Percentiles rank a stretch among this genome's conserved stretches.
These are phyloP conservation scores for Triticum urartu DNA, from an alignment of 176 grass and related monocot genomes.

Conservation along the genomic window DNA sequence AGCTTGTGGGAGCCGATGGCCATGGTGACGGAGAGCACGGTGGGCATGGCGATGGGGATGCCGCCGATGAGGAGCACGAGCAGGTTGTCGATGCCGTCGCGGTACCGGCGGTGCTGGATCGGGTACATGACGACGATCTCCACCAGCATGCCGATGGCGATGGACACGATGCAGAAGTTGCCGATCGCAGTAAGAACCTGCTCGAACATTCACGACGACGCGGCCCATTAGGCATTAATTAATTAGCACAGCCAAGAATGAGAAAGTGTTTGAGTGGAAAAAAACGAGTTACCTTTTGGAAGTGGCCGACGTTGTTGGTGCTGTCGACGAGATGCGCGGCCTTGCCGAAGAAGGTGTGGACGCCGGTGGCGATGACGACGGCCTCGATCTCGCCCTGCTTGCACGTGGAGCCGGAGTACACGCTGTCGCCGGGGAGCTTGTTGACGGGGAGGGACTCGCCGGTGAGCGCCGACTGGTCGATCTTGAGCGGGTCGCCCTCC, in stretches of 20 bases:
- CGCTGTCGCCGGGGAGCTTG: conserved; percentile 52
- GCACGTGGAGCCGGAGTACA: conserved; percentile 92
- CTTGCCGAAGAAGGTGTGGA: conserved; percentile 95
- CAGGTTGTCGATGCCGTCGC: conserved; percentile 84
- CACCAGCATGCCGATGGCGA: conserved; percentile 46
- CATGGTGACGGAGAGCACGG: conserved; percentile 85
- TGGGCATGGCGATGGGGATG: conserved; percentile 94
- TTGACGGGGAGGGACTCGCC: conserved; percentile 82
- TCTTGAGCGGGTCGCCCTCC: conserved; percentile 86
- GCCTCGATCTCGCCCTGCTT: conserved; percentile 96
- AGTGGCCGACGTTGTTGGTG: conserved; percentile 93
- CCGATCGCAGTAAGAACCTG: conserved; percentile 71
- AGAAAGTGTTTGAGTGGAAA: neutral
- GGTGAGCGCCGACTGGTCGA: conserved; percentile 84
- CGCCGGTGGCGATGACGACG: conserved; percentile 75
- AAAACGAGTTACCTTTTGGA: conserved; percentile 56
- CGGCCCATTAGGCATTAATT: too few relatives aligned
- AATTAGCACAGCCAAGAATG: neutral
- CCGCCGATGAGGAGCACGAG: conserved; percentile 87
- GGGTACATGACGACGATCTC: conserved; percentile 79
- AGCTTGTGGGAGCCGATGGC: conserved; percentile 81
- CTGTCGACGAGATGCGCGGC: conserved; percentile 89
- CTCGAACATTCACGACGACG: too few relatives aligned
- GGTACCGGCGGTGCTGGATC: conserved; percentile 60
- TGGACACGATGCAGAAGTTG: conserved; percentile 85